Evolutionary conservation across 1,284 basidiomycete species (phyloP).

Genomic region (Binderoboletus segoi): DNA sequence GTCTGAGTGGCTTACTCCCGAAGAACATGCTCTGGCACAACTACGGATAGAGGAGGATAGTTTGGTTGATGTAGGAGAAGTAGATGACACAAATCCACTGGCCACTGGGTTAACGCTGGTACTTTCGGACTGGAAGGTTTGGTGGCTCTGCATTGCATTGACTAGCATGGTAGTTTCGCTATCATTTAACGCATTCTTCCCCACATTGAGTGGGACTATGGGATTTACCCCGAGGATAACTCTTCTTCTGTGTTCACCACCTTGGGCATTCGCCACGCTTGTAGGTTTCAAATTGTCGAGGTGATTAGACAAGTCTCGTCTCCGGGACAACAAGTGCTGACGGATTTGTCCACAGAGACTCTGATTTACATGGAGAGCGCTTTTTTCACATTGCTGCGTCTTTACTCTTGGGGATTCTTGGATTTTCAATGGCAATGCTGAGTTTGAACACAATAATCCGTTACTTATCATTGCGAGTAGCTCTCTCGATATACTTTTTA

Average conservation of each 20-base stretch:
- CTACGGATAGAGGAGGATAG: conserved; percentile 75
- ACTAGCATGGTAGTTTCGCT: conserved; percentile 53
- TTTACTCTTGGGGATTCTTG: conserved; percentile 62
- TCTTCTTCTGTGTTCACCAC: conserved; percentile 63
- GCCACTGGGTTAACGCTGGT: conserved; percentile 39
- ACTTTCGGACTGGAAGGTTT: conserved; percentile 60
- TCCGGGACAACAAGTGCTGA: too few relatives aligned
- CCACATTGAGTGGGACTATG: conserved; percentile 55
- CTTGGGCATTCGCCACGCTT: conserved; percentile 60
- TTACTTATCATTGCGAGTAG: conserved; percentile 68
- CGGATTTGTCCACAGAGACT: conserved; percentile 52
- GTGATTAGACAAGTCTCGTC: conserved; percentile 21
- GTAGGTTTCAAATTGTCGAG: conserved; percentile 43
- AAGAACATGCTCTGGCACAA: conserved; percentile 72
- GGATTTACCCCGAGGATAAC: conserved; percentile 56
- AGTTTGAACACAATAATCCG: conserved; percentile 69
- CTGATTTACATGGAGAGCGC: conserved; percentile 67
- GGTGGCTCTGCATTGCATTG: conserved; percentile 54
- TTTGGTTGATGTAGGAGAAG: conserved; percentile 15
- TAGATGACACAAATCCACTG: conserved; percentile 8
- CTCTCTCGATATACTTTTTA: neutral
- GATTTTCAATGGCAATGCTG: conserved; percentile 72
- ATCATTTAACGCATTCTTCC: conserved; percentile 64
- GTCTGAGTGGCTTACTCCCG: conserved; percentile 58
- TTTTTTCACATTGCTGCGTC: conserved; percentile 65